Conservation (phyloP, 768 basidiomycete genomes). For the Mycena maculata region DNA sequence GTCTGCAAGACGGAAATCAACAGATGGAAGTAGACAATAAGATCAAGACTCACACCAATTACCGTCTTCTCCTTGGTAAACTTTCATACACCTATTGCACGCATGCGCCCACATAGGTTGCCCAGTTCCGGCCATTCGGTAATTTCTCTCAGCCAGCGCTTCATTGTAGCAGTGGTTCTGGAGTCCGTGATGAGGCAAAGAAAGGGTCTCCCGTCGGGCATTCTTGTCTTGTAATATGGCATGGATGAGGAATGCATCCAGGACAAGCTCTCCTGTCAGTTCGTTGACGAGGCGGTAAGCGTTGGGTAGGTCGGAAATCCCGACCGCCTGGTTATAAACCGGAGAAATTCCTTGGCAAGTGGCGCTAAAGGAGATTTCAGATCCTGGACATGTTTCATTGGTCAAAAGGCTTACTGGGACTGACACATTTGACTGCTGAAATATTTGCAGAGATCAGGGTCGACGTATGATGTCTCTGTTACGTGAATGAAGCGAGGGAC, state of each 20-base stretch:
- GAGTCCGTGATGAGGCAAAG: background rate
- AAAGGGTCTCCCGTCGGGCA: background rate
- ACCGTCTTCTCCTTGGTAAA: too few species aligned
- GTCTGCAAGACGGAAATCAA: background rate
- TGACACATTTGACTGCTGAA: slow-evolving; percentile 3
- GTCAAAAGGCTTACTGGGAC: background rate
- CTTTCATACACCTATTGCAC: too few species aligned
- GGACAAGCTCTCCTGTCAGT: background rate
- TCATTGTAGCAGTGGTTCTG: slow-evolving; percentile 1
- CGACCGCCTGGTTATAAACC: background rate
- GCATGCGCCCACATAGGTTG: slow-evolving; percentile 23
- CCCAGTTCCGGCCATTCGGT: slow-evolving; percentile 13
- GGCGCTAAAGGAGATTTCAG: background rate
- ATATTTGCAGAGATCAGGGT: background rate
- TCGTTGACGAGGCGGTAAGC: background rate
- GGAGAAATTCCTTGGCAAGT: slow-evolving; percentile 11
- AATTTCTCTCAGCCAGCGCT: slow-evolving; percentile 1
- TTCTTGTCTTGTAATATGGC: background rate
- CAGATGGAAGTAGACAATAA: too few species aligned
- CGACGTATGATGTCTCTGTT: too few species aligned
- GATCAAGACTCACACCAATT: too few species aligned
- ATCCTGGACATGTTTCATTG: too few species aligned
- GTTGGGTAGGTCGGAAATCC: background rate
- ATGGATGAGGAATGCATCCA: too few species aligned
- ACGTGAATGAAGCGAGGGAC: slow-evolving; percentile 3